These are phyloP conservation scores for Erodium moschatum DNA, from an alignment of 441 rosid species.

Conservation along the genomic window DNA sequence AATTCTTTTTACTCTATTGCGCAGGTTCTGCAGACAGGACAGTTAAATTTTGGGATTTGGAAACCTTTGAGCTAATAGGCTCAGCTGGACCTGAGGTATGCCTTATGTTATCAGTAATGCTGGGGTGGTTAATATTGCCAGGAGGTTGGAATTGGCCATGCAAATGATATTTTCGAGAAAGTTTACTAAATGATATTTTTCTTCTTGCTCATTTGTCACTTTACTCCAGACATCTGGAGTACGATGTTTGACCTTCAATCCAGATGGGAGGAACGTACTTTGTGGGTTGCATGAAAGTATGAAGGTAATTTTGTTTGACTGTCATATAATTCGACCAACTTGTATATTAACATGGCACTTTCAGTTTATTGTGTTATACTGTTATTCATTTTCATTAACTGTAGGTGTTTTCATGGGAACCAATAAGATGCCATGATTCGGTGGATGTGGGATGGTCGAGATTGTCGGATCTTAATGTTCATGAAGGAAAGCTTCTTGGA, in stretches of 20 bases:
- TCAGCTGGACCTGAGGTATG: constrained; percentile 88
- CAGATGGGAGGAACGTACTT: constrained; percentile 89
- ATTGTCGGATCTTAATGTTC: constrained; percentile 84
- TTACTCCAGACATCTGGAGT: constrained; percentile 67
- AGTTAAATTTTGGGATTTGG: constrained; percentile 98
- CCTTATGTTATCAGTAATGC: constrained; percentile 14
- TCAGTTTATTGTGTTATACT: constrained; percentile 7
- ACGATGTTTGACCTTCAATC: constrained; percentile 82
- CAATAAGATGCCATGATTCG: constrained; percentile 72
- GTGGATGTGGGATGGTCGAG: constrained; percentile 99
- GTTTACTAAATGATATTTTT: constrained; percentile 12
- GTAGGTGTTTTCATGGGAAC: constrained; percentile 98
- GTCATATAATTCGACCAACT: constrained; percentile 13
- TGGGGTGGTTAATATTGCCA: constrained; percentile 7
- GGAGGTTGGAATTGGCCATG: constrained; percentile 5
- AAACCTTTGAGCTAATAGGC: constrained; percentile 91
- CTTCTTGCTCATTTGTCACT: constrained; percentile 10
- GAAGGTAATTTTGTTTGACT: constrained; percentile 42
- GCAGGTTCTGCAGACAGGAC: constrained; percentile 98
- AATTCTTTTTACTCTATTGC: constrained; percentile 16
- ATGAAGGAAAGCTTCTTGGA: constrained; percentile 96
- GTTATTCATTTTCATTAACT: constrained; percentile 17
- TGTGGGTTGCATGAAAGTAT: constrained; percentile 95
- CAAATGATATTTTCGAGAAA: background rate
- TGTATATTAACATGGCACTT: constrained; percentile 8